A percentile compares a stretch with the other conserved stretches of the same genome.
Evolutionary conservation across 805 yeast genomes (phyloP).

Genomic region (Metschnikowia anglica): DNA sequence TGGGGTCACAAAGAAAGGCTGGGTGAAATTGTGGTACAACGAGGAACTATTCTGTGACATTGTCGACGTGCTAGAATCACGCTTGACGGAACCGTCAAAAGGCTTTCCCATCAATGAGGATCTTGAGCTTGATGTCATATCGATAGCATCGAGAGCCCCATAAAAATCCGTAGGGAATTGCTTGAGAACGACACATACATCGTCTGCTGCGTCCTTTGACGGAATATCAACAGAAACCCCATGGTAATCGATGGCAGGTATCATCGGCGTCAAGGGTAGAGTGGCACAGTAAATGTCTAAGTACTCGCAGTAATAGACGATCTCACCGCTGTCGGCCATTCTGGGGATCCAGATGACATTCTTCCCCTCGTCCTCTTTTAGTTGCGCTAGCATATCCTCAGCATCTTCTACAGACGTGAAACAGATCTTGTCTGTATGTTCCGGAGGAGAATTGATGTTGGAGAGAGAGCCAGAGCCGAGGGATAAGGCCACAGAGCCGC

Average conservation of each 20-base stretch:
- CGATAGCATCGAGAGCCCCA: conserved; percentile 2
- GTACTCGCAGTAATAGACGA: conserved; percentile 60
- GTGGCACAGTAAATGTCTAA: conserved; percentile 58
- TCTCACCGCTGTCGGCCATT: conserved; percentile 52
- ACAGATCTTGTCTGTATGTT: conserved; percentile 14
- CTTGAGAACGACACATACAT: conserved; percentile 19
- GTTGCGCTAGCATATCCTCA: conserved; percentile 27
- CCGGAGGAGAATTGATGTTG: conserved; percentile 17
- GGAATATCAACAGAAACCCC: conserved; percentile 29
- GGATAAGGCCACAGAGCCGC: conserved; percentile 8
- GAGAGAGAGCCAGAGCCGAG: conserved; percentile 7
- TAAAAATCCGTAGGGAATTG: conserved; percentile 10
- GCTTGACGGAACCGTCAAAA: conserved; percentile 32
- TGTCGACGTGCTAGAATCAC: conserved; percentile 40
- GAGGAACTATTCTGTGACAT: conserved; percentile 29
- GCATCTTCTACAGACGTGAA: conserved; percentile 30
- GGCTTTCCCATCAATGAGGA: conserved; percentile 17
- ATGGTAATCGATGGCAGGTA: conserved; percentile 22
- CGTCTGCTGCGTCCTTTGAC: conserved; percentile 22
- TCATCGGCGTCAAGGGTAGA: conserved; percentile 46
- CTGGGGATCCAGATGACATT: conserved; percentile 59
- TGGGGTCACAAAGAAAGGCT: conserved; percentile 41
- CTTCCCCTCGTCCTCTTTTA: conserved; percentile 20
- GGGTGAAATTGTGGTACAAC: conserved; percentile 42
- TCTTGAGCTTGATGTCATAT: conserved; percentile 8